Evolutionary conservation across 306 rosid genomes (phyloP).

Genomic region (Dryas drummondii): DNA sequence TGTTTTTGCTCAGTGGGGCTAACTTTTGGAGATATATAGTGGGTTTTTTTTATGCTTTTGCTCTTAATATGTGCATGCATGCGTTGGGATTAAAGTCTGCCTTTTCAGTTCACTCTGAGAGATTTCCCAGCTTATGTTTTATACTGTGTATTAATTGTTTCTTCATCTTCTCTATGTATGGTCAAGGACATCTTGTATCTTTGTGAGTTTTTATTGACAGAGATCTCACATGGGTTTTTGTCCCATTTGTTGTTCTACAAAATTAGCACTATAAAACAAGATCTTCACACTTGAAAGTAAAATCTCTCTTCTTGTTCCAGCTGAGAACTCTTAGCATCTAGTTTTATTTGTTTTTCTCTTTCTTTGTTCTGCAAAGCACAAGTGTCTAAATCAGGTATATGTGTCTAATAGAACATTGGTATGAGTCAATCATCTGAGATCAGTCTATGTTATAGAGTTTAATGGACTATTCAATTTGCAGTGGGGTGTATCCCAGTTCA

Average conservation of each 20-base stretch:
- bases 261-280: conserved; percentile 16
- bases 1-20: conserved; percentile 9
- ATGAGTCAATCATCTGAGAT: conserved; percentile 24
- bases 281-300: neutral
- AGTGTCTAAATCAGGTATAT: neutral
- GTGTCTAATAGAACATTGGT: neutral
- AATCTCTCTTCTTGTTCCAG: conserved; percentile 15
- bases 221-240: conserved; percentile 37
- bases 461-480: conserved; percentile 14
- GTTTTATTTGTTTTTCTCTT: neutral
- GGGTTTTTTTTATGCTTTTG: conserved; percentile 10
- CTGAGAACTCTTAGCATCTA: conserved; percentile 8
- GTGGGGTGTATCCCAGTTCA: conserved; percentile 2
- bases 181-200: neutral
- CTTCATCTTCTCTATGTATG: neutral
- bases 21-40: conserved; percentile 11
- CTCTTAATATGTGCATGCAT: conserved; percentile 54
- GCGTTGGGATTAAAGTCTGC: conserved; percentile 22
- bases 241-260: conserved; percentile 30
- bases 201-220: conserved; percentile 8
- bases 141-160: conserved; percentile 8
- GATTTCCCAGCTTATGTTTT: conserved; percentile 22
- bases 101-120: conserved; percentile 23
- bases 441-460: conserved; percentile 30
- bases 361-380: neutral